A percentile compares a stretch with the other conserved stretches of the same genome.
Evolutionary conservation across 2,329 filamentous ascomycete species (phyloP).

Genomic region (Aplosporella prunicola): DNA sequence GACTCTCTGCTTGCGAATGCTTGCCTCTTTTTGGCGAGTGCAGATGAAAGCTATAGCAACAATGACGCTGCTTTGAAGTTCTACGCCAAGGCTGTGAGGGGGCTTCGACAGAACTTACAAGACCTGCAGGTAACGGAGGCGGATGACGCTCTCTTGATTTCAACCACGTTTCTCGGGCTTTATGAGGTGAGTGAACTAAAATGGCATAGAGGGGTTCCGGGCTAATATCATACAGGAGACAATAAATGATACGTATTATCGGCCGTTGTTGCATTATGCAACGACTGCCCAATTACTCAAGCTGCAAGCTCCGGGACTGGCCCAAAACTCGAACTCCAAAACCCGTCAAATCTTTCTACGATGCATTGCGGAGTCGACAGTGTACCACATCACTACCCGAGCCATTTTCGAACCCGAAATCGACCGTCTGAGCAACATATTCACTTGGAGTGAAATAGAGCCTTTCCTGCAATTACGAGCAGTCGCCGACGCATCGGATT

Average conservation of each 20-base stretch:
- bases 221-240: too few species aligned
- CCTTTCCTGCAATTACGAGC: neutral
- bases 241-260: too few species aligned
- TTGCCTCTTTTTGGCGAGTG: neutral
- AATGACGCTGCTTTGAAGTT: constrained; percentile 2
- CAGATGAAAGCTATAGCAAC: neutral
- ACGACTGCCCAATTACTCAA: too few species aligned
- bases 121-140: neutral
- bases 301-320: too few species aligned
- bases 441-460: constrained; percentile 2
- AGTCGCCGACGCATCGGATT: neutral
- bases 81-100: constrained; percentile 4
- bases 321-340: too few species aligned
- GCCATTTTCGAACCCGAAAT: neutral
- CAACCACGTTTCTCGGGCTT: constrained; percentile 3
- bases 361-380: constrained; percentile 4
- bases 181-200: too few species aligned
- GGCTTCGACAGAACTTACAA: constrained; percentile 2
- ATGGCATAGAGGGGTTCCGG: too few species aligned
- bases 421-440: neutral
- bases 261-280: too few species aligned
- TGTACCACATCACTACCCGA: constrained; percentile 6
- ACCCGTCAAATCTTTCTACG: neutral
- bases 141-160: constrained; percentile 1
- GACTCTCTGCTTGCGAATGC: neutral